Base-by-base conservation (phyloP, 2,329 filamentous ascomycete genomes). In the Aschersonia sp. region DNA sequence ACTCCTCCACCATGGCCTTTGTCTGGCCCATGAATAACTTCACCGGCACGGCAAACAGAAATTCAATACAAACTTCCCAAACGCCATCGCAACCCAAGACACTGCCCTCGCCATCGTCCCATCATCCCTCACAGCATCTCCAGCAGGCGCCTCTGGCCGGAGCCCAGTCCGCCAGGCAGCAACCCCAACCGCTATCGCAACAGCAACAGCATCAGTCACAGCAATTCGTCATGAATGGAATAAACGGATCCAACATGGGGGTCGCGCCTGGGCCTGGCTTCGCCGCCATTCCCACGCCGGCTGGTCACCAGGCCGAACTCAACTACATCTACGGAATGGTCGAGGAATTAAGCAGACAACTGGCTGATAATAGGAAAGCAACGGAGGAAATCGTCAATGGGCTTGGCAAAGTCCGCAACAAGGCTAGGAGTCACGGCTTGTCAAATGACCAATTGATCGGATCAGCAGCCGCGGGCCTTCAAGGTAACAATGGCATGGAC, bases 271-370 rank as follows among this genome's bases (percentile, higher is more conserved):
- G 30, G 11, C 37, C 40, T 42, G 30, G 44, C 30, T 70, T 72
- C 49, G 45, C 49, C 49, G 68, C 70, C 44, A 68, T 72, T 43
- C 77, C 79, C 11, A 79, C 76, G 12, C 79, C 79, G n/a, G 79
- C 79, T 14, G 79, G 78, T 44, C 79, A 83, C 59, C 78, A 83
- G 61, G 74, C 78, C 46, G 79, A 83, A 61, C 71, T 83, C 50
- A 81, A 80, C 58, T 78, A 80, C 62, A 80, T 83, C 57, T 81
- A 82, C 58, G 69, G 70, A 53, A 78, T 83, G 74, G 79, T 83
- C 9, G 79, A 83, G 56, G 77, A 81, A 58, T 67, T 83, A 44
- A 80, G 77, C 55, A 72, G 74, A 35, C 76, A 81, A 57, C 67
- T 83, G 32, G 72, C 77, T 10, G 76, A 80, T 46, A 81, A 80